Percentiles rank a stretch among this genome's conserved stretches.
Evolutionary conservation across 306 rosid genomes (phyloP).

Genomic region (Mucuna pruriens): DNA sequence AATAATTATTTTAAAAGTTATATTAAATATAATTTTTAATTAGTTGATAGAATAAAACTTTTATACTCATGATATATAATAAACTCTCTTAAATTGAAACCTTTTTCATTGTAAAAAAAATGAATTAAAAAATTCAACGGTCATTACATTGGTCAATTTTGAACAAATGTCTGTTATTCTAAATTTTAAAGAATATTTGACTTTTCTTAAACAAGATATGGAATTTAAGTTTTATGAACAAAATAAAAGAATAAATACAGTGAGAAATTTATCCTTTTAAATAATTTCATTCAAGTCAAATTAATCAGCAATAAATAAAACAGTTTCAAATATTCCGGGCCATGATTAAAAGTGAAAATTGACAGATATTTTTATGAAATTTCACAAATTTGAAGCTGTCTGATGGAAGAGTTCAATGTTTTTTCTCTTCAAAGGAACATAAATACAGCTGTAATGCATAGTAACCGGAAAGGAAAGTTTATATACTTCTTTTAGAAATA

Average conservation of each 20-base stretch:
- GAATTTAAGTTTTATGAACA: not conserved
- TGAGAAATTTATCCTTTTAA: not conserved
- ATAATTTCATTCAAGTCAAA: not conserved
- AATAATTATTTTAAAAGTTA: too few species aligned
- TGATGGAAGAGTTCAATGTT: constrained; percentile 1
- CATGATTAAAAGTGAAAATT: not conserved
- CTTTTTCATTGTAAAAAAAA: too few species aligned
- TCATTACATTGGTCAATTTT: not conserved
- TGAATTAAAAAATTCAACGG: too few species aligned
- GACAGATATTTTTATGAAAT: not conserved
- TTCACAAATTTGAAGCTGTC: not conserved
- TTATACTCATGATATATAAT: too few species aligned
- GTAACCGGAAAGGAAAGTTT: constrained; percentile 6
- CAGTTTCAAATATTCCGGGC: not conserved
- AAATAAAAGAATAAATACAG: not conserved
- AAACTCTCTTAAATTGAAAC: too few species aligned
- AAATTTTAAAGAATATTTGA: not conserved
- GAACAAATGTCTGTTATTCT: not conserved
- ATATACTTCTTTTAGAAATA: too few species aligned
- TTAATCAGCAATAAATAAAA: not conserved
- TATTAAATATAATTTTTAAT: too few species aligned
- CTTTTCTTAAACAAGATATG: not conserved
- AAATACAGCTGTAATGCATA: constrained; percentile 33
- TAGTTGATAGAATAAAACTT: too few species aligned
- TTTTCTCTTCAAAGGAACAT: not conserved